Evolutionary conservation across 345 rosid species (phyloP).

Genomic region (Erodium maritimum): DNA sequence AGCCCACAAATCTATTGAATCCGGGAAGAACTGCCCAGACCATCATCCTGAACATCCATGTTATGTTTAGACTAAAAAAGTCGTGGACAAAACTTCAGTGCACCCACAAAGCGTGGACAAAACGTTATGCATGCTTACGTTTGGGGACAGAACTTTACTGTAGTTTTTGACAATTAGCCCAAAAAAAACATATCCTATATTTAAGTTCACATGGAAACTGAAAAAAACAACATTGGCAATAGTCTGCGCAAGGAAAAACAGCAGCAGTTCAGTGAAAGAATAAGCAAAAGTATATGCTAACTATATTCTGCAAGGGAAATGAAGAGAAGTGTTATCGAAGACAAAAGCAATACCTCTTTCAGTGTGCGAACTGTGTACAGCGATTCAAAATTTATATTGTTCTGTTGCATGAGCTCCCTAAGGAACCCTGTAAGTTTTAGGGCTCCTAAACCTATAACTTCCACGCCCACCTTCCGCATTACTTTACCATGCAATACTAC

Average conservation of each 20-base stretch:
- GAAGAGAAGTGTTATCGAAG: background rate
- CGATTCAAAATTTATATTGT: conserved; percentile 52
- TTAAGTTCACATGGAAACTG: too few species aligned
- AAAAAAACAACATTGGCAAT: background rate
- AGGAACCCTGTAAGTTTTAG: conserved; percentile 78
- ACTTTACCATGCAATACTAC: conserved; percentile 86
- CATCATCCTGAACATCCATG: too few species aligned
- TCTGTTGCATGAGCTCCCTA: conserved; percentile 69
- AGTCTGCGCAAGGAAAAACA: background rate
- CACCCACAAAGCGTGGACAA: too few species aligned
- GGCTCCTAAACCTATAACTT: conserved; percentile 73
- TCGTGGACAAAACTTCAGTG: too few species aligned
- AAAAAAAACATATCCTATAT: too few species aligned
- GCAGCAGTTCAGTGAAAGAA: background rate
- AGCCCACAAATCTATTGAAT: too few species aligned
- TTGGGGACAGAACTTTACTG: too few species aligned
- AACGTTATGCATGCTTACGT: too few species aligned
- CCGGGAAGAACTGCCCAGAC: too few species aligned
- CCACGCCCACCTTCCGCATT: conserved; percentile 83
- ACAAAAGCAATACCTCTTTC: conserved; percentile 53
- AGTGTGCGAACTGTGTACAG: conserved; percentile 68
- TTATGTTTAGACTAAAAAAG: too few species aligned
- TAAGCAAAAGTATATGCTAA: background rate
- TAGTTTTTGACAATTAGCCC: too few species aligned
- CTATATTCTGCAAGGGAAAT: background rate